phyloP scores from a whole-genome alignment of 306 rosid genomes.

The Citrullus colocynthis region DNA sequence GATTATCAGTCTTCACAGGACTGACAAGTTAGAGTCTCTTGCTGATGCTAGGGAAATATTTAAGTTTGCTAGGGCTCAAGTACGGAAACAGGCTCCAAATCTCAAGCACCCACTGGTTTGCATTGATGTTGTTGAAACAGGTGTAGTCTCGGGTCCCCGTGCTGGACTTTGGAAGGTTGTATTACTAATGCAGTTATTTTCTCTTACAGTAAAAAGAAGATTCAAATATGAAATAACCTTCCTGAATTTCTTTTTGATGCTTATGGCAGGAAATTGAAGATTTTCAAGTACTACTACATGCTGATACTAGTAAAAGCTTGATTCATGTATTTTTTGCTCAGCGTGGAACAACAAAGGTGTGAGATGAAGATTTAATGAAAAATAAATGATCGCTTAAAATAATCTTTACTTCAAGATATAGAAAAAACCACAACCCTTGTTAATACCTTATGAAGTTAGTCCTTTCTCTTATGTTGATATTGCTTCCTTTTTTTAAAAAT shows the following conservation, averaged over 20 bases:
- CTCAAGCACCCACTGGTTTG: constrained; percentile 87
- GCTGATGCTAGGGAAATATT: constrained; percentile 89
- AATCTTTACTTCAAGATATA: background rate
- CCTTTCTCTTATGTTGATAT: background rate
- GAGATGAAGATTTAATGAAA: constrained; percentile 10
- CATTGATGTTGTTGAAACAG: constrained; percentile 82
- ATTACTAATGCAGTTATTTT: constrained; percentile 7
- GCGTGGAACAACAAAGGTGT: constrained; percentile 88
- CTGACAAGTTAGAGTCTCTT: constrained; percentile 74
- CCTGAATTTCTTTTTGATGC: constrained; percentile 7
- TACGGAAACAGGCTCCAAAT: constrained; percentile 69
- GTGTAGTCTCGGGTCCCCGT: constrained; percentile 72
- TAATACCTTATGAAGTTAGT: background rate
- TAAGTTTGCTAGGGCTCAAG: constrained; percentile 65
- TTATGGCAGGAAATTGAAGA: constrained; percentile 71
- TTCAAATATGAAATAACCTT: background rate
- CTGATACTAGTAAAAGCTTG: constrained; percentile 72
- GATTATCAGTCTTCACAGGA: constrained; percentile 80
- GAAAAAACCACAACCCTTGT: background rate
- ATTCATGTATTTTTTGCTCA: constrained; percentile 76
- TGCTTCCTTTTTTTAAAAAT: background rate
- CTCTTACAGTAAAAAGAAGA: background rate
- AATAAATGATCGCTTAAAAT: background rate
- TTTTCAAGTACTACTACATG: constrained; percentile 39
- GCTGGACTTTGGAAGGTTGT: constrained; percentile 87